Conservation (phyloP, 495 filamentous ascomycete species). For the Aspergillus carlsbadensis region DNA sequence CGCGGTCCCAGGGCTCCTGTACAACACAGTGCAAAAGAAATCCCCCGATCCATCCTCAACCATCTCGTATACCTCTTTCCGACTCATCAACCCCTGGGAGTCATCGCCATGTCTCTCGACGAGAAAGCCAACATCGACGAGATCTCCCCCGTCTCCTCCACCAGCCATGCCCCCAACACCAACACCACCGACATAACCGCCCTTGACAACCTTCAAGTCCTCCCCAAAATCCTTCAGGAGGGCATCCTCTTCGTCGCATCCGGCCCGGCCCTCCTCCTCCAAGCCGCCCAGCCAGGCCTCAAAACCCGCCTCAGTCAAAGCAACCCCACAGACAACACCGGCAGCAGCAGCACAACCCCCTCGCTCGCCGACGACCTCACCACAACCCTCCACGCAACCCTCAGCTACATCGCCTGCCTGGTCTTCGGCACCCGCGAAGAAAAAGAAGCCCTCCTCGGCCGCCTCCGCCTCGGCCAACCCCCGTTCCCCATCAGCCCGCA, state of each 20-base stretch:
- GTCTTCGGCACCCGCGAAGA: constrained; percentile 38
- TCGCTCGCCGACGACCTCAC: constrained; percentile 35
- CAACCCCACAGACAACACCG: constrained; percentile 10
- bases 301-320: constrained; percentile 14
- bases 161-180: neutral
- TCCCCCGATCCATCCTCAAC: no score
- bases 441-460: constrained; percentile 31
- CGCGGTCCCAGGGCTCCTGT: no score
- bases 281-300: constrained; percentile 40
- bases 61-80: no score
- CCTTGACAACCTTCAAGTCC: constrained; percentile 34
- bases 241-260: constrained; percentile 41
- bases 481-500: constrained; percentile 23
- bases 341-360: constrained; percentile 15
- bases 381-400: constrained; percentile 32
- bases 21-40: no score
- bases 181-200: constrained; percentile 16
- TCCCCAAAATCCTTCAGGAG: constrained; percentile 42
- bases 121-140: constrained; percentile 23
- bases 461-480: constrained; percentile 24
- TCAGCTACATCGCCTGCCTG: constrained; percentile 40
- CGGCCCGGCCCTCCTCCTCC: constrained; percentile 38
- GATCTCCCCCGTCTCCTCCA: constrained; percentile 15
- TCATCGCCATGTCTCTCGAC: constrained; percentile 12
- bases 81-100: neutral